These are phyloP conservation scores for Colletotrichum costaricense DNA, from an alignment of 2,329 filamentous ascomycete species.

Conservation along the genomic window DNA sequence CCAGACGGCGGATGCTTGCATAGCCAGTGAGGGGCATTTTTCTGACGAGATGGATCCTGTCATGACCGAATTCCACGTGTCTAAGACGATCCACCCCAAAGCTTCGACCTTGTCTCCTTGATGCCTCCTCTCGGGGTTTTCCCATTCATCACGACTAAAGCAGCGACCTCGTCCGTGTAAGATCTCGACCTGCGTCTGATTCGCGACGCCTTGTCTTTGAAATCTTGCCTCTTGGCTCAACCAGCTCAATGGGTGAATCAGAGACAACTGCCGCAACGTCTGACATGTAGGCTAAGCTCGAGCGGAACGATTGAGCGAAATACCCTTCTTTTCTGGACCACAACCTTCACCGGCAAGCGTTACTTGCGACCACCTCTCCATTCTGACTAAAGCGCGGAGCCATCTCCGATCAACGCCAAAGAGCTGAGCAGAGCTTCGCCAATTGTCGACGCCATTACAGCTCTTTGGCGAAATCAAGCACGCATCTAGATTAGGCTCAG, in stretches of 20 bases:
- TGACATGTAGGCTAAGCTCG: not conserved
- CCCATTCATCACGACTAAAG: not conserved
- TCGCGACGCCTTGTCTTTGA: not conserved
- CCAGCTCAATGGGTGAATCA: not conserved
- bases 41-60: not conserved
- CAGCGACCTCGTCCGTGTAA: not conserved
- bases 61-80: constrained; percentile 3
- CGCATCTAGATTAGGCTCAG: constrained; percentile 23
- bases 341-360: not conserved
- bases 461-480: not conserved
- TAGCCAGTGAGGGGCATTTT: not conserved
- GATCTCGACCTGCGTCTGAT: constrained; percentile 18
- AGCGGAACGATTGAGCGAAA: not conserved
- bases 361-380: not conserved
- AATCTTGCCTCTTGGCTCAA: not conserved
- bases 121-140: not conserved
- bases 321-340: not conserved
- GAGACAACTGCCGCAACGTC: not conserved
- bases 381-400: constrained; percentile 4
- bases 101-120: not conserved
- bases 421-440: constrained; percentile 1
- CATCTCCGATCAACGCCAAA: constrained; percentile 19
- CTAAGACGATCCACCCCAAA: constrained; percentile 14
- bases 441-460: not conserved
- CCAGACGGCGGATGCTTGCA: constrained; percentile 24